A percentile compares a stretch with the other conserved stretches of the same genome.
Conservation (phyloP, 1,284 basidiomycete species). For the Moesziomyces sp. region DNA sequence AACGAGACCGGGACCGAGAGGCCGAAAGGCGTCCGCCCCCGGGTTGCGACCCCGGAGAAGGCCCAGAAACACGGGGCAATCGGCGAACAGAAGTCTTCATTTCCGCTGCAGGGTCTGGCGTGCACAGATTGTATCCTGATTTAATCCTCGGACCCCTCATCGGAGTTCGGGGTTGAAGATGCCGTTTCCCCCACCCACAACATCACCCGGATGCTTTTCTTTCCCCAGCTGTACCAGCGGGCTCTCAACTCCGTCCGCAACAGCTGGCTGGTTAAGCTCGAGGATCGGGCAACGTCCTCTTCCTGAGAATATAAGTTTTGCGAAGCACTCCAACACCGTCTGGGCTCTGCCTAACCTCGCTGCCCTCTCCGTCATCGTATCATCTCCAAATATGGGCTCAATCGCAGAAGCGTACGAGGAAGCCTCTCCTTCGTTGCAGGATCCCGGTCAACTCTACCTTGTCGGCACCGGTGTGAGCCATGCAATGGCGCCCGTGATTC, state of each 20-base stretch:
- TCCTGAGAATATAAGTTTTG: too few species aligned
- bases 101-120: constrained; percentile 7
- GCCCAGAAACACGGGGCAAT: too few species aligned
- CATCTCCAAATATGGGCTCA: constrained; percentile 7
- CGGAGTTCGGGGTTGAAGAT: too few species aligned
- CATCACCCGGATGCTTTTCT: too few species aligned
- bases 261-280: background rate
- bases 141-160: too few species aligned
- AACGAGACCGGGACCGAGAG: too few species aligned
- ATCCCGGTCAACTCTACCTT: constrained; percentile 8
- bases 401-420: constrained; percentile 1
- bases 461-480: constrained; percentile 8
- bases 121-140: background rate
- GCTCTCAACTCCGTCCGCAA: constrained; percentile 3
- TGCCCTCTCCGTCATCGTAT: too few species aligned
- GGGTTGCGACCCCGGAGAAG: too few species aligned
- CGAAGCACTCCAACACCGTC: too few species aligned
- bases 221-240: background rate
- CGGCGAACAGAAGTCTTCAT: background rate
- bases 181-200: too few species aligned
- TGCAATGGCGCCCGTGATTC: constrained; percentile 13
- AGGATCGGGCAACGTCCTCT: background rate
- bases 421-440: constrained; percentile 8
- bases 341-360: too few species aligned
- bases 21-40: too few species aligned